A percentile compares a stretch with the other conserved stretches of the same genome.
Conservation (phyloP, 78 protist genomes). For the Dictyostelium intermedium region DNA sequence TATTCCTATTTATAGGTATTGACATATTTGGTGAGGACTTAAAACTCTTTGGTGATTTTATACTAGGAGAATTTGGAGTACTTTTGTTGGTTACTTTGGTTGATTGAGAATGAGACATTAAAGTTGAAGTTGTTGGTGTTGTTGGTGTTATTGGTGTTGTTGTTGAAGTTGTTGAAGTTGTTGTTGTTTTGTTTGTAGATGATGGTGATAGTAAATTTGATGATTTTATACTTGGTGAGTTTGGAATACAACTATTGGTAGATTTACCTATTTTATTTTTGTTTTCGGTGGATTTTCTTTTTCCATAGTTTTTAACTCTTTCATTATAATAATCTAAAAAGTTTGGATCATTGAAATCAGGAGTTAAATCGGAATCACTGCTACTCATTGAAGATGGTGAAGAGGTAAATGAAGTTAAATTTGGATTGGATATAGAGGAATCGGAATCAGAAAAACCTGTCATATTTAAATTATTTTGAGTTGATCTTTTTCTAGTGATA, state of each 20-base stretch:
- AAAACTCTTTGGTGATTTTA: background rate
- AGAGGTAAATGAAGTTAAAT: background rate
- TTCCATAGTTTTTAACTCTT: background rate
- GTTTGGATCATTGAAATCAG: background rate
- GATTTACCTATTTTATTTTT: background rate
- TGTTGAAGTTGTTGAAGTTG: background rate
- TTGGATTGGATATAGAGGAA: background rate
- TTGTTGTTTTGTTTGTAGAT: background rate
- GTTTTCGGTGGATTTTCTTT: background rate
- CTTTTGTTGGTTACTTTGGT: background rate
- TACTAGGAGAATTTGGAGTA: background rate
- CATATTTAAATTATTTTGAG: background rate
- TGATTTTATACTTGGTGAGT: background rate
- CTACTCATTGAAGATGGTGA: background rate
- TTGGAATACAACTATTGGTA: background rate
- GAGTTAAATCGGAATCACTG: background rate
- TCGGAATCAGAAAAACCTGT: background rate
- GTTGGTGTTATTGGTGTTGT: background rate
- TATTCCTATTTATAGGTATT: background rate
- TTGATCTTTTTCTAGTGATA: background rate
- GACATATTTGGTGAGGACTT: background rate
- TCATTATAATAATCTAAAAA: background rate
- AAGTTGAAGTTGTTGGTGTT: background rate
- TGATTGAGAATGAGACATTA: background rate
- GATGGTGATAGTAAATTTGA: background rate